These are phyloP conservation scores for Penstemon barbatus DNA, from an alignment of 257 asterid species.

Conservation along the genomic window DNA sequence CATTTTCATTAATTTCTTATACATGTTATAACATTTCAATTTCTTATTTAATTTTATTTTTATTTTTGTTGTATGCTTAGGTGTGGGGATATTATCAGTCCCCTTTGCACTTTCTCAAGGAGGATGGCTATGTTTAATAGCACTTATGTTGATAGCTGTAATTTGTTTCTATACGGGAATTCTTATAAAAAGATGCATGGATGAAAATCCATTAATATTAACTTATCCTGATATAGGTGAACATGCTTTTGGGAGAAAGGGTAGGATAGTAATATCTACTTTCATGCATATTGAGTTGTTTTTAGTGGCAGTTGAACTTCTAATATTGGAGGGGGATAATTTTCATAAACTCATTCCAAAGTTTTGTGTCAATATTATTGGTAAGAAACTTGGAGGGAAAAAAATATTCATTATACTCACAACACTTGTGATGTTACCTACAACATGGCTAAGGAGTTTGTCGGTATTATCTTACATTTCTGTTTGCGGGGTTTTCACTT, in stretches of 20 bases:
- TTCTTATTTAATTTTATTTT: too few relatives aligned
- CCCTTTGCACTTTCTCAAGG: conserved; percentile 41
- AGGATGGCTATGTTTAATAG: conserved; percentile 37
- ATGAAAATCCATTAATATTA: conserved; percentile 20
- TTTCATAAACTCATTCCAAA: conserved; percentile 26
- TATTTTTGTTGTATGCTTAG: neutral
- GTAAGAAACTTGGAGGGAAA: conserved; percentile 23
- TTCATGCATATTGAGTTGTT: conserved; percentile 40
- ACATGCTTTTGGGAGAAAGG: conserved; percentile 40
- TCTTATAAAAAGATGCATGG: conserved; percentile 30
- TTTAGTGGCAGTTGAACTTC: conserved; percentile 38
- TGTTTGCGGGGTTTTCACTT: conserved; percentile 38
- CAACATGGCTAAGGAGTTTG: conserved; percentile 40
- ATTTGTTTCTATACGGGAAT: conserved; percentile 34
- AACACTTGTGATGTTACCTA: conserved; percentile 18
- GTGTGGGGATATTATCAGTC: conserved; percentile 41
- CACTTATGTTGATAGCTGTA: conserved; percentile 29
- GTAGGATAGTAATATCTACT: conserved; percentile 27
- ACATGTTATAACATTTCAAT: too few relatives aligned
- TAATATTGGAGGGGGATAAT: conserved; percentile 42
- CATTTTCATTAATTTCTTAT: too few relatives aligned
- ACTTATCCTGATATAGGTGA: conserved; percentile 44
- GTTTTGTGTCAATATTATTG: neutral
- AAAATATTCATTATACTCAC: conserved; percentile 26
- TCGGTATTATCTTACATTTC: conserved; percentile 37